Evolutionary conservation across 164 flowering plant species (phyloP), one percentile per base, ranked within the genome.

Genomic region (Taxillus chinensis): DNA sequence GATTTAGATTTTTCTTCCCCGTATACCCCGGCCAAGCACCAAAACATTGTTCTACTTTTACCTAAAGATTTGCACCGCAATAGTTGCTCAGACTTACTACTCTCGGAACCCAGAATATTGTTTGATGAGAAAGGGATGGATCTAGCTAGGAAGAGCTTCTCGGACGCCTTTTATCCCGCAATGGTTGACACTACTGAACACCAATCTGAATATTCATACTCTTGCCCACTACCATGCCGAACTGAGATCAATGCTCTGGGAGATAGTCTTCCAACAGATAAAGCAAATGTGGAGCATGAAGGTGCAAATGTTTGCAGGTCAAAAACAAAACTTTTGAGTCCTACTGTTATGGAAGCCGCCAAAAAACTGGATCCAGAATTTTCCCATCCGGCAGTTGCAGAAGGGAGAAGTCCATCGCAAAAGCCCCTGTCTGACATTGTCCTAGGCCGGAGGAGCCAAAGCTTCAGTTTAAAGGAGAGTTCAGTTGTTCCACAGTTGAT

Each of bases 141-240:
- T 68, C 70, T 55, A 42, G 59, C 39, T 17, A 46, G 61, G 55
- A 68, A 43, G 27, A 72, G 80, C 62, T 67, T 74, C 57, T 75
- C 87, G 41, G 82, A 69, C 48, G 66, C 67, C 39, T 69, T 74
- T 55, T 63, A 64, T 70, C 37, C 70, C 45, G 61, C 57, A 59
- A 73, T 66, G 64, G 62, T 48, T 58, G 62, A 66, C 55, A 66
- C 66, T 45, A 63, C 56, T 5, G 77, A 67, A 51, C 59, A 61
- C 12, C 17, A 50, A 57, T 67, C 82, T 67, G 78, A 72, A 39
- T 62, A 79, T 70, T 77, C 89, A 10, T 75, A 66, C 61, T 83
- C 87, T n/a, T 74, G 84, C 61, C 83, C 87, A n/a, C 75, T 81
- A 59, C 78, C 81, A 61, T 59, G 68, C 66, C 14, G 54, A 46